Percentiles rank a stretch among this genome's conserved stretches.
These are phyloP conservation scores for Cymbopogon flexuosus DNA, from an alignment of 202 grass and related monocot genomes.

Conservation along the genomic window DNA sequence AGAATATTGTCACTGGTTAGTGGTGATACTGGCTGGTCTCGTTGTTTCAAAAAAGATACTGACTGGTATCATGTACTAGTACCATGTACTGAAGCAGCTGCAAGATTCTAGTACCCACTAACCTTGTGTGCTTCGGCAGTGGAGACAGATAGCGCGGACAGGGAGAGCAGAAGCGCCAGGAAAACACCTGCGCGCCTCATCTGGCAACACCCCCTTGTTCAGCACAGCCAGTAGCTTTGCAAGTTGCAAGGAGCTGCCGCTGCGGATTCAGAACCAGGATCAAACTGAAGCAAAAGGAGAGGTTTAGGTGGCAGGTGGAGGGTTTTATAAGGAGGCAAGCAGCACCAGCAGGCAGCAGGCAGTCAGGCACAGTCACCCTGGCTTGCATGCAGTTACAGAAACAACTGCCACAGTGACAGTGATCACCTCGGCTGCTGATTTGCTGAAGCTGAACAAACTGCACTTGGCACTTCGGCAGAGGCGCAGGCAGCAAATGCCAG, in stretches of 20 bases:
- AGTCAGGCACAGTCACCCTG: too few species aligned
- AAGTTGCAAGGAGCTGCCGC: background rate
- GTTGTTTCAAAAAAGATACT: background rate
- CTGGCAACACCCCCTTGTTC: background rate
- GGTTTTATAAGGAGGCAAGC: slow-evolving; percentile 47
- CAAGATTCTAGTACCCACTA: background rate
- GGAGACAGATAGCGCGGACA: slow-evolving; percentile 28
- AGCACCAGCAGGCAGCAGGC: background rate
- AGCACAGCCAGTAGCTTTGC: background rate
- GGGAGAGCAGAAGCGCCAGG: slow-evolving; percentile 42
- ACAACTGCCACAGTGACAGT: background rate
- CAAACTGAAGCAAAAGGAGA: slow-evolving; percentile 37
- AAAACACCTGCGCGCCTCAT: slow-evolving; percentile 41
- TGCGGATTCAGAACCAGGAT: slow-evolving; percentile 25
- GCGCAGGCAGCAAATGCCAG: background rate
- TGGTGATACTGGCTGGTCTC: too few species aligned
- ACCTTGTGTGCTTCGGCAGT: slow-evolving; percentile 34
- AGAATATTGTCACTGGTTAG: background rate
- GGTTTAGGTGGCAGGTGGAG: slow-evolving; percentile 18
- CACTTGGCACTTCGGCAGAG: background rate
- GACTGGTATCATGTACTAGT: background rate
- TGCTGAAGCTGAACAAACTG: background rate
- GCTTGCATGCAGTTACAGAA: background rate
- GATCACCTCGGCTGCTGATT: background rate
- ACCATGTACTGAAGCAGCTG: background rate